Conservation (phyloP, 345 rosid species). For the Alliaria petiolata region DNA sequence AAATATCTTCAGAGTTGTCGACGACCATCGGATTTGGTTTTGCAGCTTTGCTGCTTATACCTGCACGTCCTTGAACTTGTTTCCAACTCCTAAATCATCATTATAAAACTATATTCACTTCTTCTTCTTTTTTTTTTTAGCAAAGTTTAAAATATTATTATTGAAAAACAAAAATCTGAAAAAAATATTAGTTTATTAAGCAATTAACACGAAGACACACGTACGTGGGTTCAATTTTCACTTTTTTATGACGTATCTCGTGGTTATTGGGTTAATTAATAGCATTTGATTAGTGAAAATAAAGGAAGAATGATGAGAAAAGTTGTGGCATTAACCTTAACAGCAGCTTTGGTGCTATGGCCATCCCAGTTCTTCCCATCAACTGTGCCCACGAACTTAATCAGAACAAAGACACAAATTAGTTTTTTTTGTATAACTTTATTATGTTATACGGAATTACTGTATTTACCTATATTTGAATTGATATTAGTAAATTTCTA, state of each 20-base stretch:
- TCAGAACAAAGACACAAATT: not conserved
- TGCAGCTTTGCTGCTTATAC: slow-evolving; percentile 22
- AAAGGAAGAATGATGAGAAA: slow-evolving; percentile 4
- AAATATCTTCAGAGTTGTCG: slow-evolving; percentile 6
- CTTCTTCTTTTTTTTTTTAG: not conserved
- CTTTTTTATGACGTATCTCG: not conserved
- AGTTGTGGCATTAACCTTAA: slow-evolving; percentile 19
- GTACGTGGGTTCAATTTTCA: not conserved
- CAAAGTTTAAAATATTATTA: too few relatives aligned
- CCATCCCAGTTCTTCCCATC: slow-evolving; percentile 33
- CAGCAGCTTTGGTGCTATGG: slow-evolving; percentile 20
- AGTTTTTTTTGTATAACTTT: too few relatives aligned
- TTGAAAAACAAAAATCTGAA: not conserved
- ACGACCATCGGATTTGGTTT: slow-evolving; percentile 9
- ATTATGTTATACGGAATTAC: too few relatives aligned
- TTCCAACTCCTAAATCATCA: slow-evolving; percentile 23
- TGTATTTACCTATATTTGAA: not conserved
- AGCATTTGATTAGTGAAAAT: slow-evolving; percentile 1
- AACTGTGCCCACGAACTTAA: not conserved
- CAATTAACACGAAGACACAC: not conserved
- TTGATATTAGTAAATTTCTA: not conserved
- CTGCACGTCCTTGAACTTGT: slow-evolving; percentile 22
- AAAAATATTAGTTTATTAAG: not conserved
- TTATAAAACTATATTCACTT: not conserved
- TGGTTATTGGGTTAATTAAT: too few relatives aligned